Evolutionary conservation across 805 yeast species (phyloP), one percentile per base, ranked within the genome.

Genomic region (Kazachstania kunashirensis): DNA sequence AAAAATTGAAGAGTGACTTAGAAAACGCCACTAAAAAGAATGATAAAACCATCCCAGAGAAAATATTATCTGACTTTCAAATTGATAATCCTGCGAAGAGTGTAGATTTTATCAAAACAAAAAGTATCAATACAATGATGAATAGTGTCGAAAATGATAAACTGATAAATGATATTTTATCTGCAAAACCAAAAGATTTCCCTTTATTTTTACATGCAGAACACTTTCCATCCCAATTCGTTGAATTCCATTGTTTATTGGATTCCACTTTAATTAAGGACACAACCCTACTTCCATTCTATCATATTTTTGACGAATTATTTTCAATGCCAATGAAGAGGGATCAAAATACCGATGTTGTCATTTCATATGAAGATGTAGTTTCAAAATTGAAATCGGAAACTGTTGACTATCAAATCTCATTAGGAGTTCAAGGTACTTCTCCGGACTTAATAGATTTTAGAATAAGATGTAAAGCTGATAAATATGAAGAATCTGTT

Each of bases 191-290:
- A 20, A 36, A 47, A 1, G 64, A 69, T 34, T 68, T 80, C 43
- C 85, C 88, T 4, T 57, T 88, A 26, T 77, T 75, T 43, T 54
- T 88, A 35, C 92, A 85, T 52, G 70, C 82, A 47, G 96, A 92
- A 57, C 74, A 79, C 44, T 79, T 74, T 52, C 71, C 77, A 37
- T 83, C 96, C 1, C 78, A 82, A 49, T 92, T 89, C 53, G 73
- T 84, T 24, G 75, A 81, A 11, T 66, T 86, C 15, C 73, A 77
- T 40, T 53, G 84, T 26, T 56, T 79, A 25, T 55, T 83, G 79
- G 8, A 73, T 84, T 1, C 68, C 62, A 30, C 66, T 49, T 31
- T 65, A 75, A 16, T 79, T 71, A 34, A 57, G 24, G 63, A 60
- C 35, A 62, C 68, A 18, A 51, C 61, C 2, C 61, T 79, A 12